Evolutionary conservation across 2,329 filamentous ascomycete species (phyloP).

Genomic region (Colletotrichum simmondsii): DNA sequence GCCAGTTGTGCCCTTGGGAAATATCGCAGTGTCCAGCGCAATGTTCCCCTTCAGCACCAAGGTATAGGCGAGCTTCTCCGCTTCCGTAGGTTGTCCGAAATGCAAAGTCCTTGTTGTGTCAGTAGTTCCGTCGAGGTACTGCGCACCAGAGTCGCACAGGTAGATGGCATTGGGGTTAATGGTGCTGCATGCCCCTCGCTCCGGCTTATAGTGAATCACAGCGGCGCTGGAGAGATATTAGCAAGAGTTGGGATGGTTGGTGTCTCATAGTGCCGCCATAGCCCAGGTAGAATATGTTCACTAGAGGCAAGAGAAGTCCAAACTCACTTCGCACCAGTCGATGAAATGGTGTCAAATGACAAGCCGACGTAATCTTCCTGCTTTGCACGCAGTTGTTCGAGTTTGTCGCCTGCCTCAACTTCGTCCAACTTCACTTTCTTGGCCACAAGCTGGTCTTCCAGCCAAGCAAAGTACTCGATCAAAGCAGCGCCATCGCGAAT

Average conservation of each 20-base stretch:
- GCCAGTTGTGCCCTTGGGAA: constrained; percentile 94
- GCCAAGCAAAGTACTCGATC: constrained; percentile 94
- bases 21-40: constrained; percentile 84
- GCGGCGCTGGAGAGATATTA: constrained; percentile 70
- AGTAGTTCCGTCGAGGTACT: constrained; percentile 94
- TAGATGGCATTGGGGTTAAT: constrained; percentile 91
- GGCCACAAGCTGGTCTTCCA: constrained; percentile 85
- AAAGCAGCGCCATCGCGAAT: constrained; percentile 92
- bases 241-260: not conserved
- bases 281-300: not conserved
- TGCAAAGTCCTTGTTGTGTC: constrained; percentile 95
- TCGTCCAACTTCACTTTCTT: constrained; percentile 84
- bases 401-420: constrained; percentile 89
- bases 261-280: not conserved
- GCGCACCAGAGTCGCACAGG: constrained; percentile 96
- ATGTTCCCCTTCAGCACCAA: constrained; percentile 96
- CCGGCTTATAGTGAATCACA: constrained; percentile 94
- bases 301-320: not conserved
- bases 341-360: constrained; percentile 96
- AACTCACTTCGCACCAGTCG: constrained; percentile 81
- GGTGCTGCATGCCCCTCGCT: constrained; percentile 81
- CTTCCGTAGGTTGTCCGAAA: constrained; percentile 84
- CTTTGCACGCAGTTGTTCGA: constrained; percentile 78
- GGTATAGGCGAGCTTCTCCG: constrained; percentile 91
- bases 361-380: constrained; percentile 85